These are phyloP conservation scores for Podila horticola DNA, from an alignment of 192 early-diverging fungal genomes.

Conservation along the genomic window DNA sequence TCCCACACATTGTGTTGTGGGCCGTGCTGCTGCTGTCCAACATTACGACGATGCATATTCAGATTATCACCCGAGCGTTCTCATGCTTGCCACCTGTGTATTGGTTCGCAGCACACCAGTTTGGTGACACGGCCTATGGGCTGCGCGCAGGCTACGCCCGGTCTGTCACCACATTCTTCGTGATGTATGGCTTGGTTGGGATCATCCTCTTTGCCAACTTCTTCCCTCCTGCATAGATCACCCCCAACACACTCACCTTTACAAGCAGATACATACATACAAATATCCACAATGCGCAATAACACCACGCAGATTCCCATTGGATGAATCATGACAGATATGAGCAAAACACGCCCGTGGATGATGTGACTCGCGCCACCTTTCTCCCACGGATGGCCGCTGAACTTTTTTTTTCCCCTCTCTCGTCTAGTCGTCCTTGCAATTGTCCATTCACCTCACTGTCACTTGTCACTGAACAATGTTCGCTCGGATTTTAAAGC, in stretches of 20 bases:
- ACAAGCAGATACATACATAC: neutral
- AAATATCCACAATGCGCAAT: neutral
- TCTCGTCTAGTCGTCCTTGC: neutral
- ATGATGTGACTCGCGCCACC: conserved; percentile 10
- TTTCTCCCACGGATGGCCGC: conserved; percentile 5
- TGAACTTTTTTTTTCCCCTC: neutral
- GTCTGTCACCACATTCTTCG: conserved; percentile 63
- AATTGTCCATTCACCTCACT: neutral
- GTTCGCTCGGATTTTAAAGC: conserved; percentile 33
- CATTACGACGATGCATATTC: conserved; percentile 88
- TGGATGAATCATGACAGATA: neutral
- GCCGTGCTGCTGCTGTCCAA: conserved; percentile 65
- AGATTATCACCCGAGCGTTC: conserved; percentile 89
- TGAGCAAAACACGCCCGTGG: neutral
- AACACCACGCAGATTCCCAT: neutral
- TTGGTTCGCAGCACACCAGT: conserved; percentile 79
- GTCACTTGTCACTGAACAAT: conserved; percentile 1
- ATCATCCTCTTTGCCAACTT: conserved; percentile 88
- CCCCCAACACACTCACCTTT: neutral
- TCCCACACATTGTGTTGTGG: conserved; percentile 78
- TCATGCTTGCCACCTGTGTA: conserved; percentile 82
- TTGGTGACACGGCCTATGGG: conserved; percentile 14
- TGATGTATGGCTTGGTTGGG: conserved; percentile 79
- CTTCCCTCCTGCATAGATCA: conserved; percentile 78
- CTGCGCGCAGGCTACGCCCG: conserved; percentile 17